Base-by-base conservation (phyloP, 2,329 filamentous ascomycete genomes). In the Macrophomina phaseolina region DNA sequence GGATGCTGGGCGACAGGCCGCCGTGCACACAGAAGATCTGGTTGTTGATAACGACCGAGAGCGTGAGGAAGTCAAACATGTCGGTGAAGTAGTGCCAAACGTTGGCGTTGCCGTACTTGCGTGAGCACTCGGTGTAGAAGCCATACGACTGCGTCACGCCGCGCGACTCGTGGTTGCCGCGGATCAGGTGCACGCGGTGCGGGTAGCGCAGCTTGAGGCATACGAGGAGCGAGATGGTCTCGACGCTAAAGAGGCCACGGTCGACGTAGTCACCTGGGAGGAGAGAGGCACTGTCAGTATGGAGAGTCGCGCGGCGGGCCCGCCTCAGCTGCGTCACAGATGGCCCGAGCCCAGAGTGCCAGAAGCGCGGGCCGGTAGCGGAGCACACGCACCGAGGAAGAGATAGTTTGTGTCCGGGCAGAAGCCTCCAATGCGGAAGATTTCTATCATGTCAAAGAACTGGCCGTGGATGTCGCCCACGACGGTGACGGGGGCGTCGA, bases 51-150 rank as follows among this genome's bases (percentile, higher is more conserved):
- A 99, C 94, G 68, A 98, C 96, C 73, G 92, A 97, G 67, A 99
- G 84, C 7, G 94, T 98, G 70, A 99, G 85, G 79, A 97, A 99
- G 81, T 99, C 95, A 81, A 99, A 99, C 94, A 99, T 98, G 82
- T 99, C 95, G 71, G 95, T 99, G 78, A 99, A 99, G 79, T 98
- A 95, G 80, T 99, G 95, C 95, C 95, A 99, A 28, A 99, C 95
- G 74, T 95, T 97, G 70, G 95, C 93, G 76, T 97, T 98, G 77
- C 95, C 95, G 80, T 99, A 99, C 81, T 99, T 99, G 72, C 95
- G 90, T 23, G 91, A 93, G 81, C 95, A 99, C 78, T 99, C 95
- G 28, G 95, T 98, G 78, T 99, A 99, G 82, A 99, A 99, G 67
- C 95, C 95, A 80, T 99, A 99, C 34, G 94, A 98, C 80, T 99